phyloP scores from a whole-genome alignment of 2,329 filamentous ascomycete genomes.

The Diaporthe batatas region DNA sequence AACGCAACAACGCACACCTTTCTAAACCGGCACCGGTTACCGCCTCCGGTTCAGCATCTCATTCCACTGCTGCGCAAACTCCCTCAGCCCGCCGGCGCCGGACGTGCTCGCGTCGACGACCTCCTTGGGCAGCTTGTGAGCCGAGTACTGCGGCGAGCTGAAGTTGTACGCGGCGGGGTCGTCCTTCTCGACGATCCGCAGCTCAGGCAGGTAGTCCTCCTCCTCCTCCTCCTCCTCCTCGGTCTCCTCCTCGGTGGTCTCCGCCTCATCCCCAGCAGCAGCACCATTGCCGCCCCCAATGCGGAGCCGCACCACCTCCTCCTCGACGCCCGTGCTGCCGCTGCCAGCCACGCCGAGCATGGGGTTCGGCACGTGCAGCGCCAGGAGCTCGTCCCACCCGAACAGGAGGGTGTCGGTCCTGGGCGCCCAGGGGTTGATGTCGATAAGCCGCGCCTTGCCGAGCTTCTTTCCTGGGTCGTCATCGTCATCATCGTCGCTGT shows the following conservation, averaged over 20 bases:
- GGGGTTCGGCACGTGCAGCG: constrained; percentile 72
- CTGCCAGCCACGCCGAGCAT: constrained; percentile 62
- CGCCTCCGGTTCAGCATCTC: constrained; percentile 57
- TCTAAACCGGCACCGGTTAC: neutral
- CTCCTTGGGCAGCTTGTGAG: constrained; percentile 94
- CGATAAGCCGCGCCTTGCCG: constrained; percentile 85
- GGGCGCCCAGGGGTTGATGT: constrained; percentile 95
- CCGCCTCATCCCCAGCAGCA: neutral
- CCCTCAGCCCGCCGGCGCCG: constrained; percentile 81
- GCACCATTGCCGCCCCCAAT: constrained; percentile 40
- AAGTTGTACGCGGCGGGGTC: constrained; percentile 93
- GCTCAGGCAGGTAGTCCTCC: constrained; percentile 77
- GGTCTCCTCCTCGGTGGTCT: constrained; percentile 49
- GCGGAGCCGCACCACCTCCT: constrained; percentile 41
- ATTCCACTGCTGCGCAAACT: constrained; percentile 84
- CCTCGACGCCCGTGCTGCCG: constrained; percentile 48
- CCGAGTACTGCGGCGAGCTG: constrained; percentile 87
- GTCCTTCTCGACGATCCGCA: constrained; percentile 84
- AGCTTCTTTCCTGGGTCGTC: constrained; percentile 66
- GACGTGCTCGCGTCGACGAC: constrained; percentile 80
- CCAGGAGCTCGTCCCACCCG: constrained; percentile 88
- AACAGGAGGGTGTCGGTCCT: constrained; percentile 92
- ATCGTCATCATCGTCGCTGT: constrained; percentile 56
- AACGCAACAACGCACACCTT: neutral
- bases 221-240: constrained; percentile 53